These are phyloP conservation scores for Claviceps arundinis DNA, from an alignment of 2,329 filamentous ascomycete genomes.

Conservation along the genomic window DNA sequence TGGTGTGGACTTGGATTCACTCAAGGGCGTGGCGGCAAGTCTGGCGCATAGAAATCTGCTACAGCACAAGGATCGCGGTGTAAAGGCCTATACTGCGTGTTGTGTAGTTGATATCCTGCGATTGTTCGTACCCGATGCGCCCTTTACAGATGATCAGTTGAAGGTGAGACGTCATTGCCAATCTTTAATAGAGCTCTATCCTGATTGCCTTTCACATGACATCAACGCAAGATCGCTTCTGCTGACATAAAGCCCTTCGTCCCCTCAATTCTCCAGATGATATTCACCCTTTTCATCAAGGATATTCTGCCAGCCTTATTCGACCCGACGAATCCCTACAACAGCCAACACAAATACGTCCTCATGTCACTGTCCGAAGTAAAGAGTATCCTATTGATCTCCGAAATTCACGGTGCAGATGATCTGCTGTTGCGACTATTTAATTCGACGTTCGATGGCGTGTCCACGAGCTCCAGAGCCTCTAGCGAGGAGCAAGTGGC, in stretches of 20 bases:
- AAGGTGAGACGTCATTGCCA: conserved; percentile 45
- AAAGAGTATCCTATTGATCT: conserved; percentile 85
- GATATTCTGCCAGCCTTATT: conserved; percentile 74
- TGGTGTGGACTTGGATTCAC: conserved; percentile 67
- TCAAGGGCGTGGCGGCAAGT: conserved; percentile 72
- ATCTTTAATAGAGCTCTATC: conserved; percentile 7
- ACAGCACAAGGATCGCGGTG: conserved; percentile 83
- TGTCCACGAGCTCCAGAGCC: conserved; percentile 64
- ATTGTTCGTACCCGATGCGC: conserved; percentile 87
- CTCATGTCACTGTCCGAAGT: conserved; percentile 79
- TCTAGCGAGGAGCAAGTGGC: conserved; percentile 69
- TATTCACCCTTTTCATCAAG: conserved; percentile 79
- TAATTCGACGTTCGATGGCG: conserved; percentile 79
- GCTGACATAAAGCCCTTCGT: conserved; percentile 6
- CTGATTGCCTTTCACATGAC: not conserved
- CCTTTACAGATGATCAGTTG: conserved; percentile 78
- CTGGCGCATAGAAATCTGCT: conserved; percentile 71
- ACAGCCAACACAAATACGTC: conserved; percentile 84
- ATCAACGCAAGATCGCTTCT: not conserved
- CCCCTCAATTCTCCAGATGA: conserved; percentile 47
- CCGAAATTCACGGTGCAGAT: conserved; percentile 74
- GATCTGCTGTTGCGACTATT: conserved; percentile 71
- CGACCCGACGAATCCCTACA: conserved; percentile 79
- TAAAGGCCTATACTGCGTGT: conserved; percentile 76
- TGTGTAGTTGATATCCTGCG: conserved; percentile 89